Conservation (phyloP, 139 green algal species). For the Picochlorum costavermella region DNA sequence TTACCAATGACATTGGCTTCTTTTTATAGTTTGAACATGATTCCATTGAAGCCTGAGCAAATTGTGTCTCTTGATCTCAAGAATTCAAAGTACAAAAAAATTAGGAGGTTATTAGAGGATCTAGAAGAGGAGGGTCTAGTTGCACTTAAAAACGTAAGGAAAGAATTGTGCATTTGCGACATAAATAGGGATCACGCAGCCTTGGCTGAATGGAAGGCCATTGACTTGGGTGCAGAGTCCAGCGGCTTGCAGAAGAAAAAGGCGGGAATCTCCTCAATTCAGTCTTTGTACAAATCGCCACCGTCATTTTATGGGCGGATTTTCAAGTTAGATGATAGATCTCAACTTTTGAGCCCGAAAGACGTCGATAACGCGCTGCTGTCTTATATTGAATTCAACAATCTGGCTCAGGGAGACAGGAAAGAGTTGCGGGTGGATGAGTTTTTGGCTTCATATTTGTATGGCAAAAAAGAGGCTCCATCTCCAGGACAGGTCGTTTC, state of each 20-base stretch:
- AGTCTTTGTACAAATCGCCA: background rate
- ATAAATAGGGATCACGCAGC: conserved; percentile 13
- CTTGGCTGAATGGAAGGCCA: background rate
- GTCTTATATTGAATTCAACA: too few relatives aligned
- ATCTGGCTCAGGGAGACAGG: too few relatives aligned
- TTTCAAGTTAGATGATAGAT: too few relatives aligned
- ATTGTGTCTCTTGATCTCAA: conserved; percentile 27
- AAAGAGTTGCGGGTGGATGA: background rate
- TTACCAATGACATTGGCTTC: conserved; percentile 8
- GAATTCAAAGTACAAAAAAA: conserved; percentile 29
- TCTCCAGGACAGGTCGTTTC: conserved; percentile 5
- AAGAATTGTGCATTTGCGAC: conserved; percentile 22
- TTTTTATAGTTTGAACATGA: conserved; percentile 32
- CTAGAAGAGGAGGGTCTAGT: conserved; percentile 26
- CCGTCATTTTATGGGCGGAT: too few relatives aligned
- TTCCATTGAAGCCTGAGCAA: conserved; percentile 11
- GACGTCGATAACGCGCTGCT: too few relatives aligned
- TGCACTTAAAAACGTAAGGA: conserved; percentile 26
- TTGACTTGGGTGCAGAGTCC: too few relatives aligned
- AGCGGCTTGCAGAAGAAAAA: too few relatives aligned
- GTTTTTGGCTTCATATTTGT: conserved; percentile 15
- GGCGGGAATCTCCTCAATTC: background rate
- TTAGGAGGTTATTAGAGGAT: conserved; percentile 30
- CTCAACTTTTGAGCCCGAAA: too few relatives aligned
- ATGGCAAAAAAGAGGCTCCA: conserved; percentile 21